Evolutionary conservation across 2,329 filamentous ascomycete genomes (phyloP), one percentile per base, ranked within the genome.

Genomic region (Alternaria gansuensis): DNA sequence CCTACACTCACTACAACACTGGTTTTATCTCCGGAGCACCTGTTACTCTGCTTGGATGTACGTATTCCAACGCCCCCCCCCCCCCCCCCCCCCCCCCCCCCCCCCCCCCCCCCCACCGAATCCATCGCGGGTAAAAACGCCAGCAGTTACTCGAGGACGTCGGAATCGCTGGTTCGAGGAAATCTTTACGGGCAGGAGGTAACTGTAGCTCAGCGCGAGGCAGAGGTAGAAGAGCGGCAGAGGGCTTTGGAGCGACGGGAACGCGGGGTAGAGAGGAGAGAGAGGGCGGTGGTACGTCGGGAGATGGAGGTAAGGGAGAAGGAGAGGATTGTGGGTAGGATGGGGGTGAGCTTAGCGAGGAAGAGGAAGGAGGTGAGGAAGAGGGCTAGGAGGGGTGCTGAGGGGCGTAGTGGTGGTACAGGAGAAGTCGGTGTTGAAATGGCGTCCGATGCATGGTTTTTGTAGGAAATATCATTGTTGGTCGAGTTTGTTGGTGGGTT

Each of bases 1-100:
- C 44, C 11, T 59, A 62, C 29, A 58, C 51, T 10, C 58, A 64
- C 33, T 56, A 44, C 24, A 29, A 58, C 13, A 61, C 51, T 8
- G 44, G 44, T 0, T 46, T 46, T 21, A 40, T 40, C 14, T 17
- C 48, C n/a, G 14, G 26, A 17, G 48, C 48, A n/a, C 21, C 44
- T n/a, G 29, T 46, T 7, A 46, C 44, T 24, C 29, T 17, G 13
- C 44, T 34, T 3, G 44, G 33, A n/a, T 37, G 48, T 37, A 1
- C 24, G 23, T 23, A 28, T 28, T n/a, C 14, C 13, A 17, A 17
- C 17, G 17, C 17, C 2, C 17, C 17, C 17, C n/a, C 17, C 2
- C 17, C 17, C 17, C 17, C 2, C 17, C 17, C 17, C 17, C 2
- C 17, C 17, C 17, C 17, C 2, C 17, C 17, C 17, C 17, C 2